A percentile compares a stretch with the other conserved stretches of the same genome.
These are phyloP conservation scores for Termitomyces sp. DNA, from an alignment of 768 basidiomycete genomes.

Conservation along the genomic window DNA sequence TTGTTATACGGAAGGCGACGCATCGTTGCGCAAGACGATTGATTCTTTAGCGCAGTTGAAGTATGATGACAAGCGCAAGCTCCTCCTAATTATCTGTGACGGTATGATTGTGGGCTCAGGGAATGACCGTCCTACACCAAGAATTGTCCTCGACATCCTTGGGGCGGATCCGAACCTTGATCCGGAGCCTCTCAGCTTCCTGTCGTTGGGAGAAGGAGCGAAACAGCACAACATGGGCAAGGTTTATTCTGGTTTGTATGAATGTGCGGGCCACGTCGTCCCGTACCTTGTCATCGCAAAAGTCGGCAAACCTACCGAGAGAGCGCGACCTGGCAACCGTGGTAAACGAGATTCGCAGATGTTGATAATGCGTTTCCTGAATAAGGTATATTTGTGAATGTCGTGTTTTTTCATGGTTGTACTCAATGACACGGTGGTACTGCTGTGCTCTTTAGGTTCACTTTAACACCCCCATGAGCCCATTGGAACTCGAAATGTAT, in stretches of 20 bases:
- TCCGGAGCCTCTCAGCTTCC: slow-evolving; percentile 92
- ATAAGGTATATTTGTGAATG: slow-evolving; percentile 56
- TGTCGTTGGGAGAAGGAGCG: slow-evolving; percentile 89
- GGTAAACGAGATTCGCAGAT: slow-evolving; percentile 99
- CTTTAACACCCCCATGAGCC: slow-evolving; percentile 95
- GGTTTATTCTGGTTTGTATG: slow-evolving; percentile 94
- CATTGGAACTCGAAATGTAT: slow-evolving; percentile 95
- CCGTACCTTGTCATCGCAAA: slow-evolving; percentile 93
- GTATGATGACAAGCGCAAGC: slow-evolving; percentile 97
- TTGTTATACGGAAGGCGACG: slow-evolving; percentile 95
- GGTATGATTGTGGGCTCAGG: slow-evolving; percentile 98
- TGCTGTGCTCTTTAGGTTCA: slow-evolving; percentile 62
- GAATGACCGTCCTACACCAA: slow-evolving; percentile 93
- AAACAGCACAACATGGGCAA: slow-evolving; percentile 99
- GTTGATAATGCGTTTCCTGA: slow-evolving; percentile 94
- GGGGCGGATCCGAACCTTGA: slow-evolving; percentile 91
- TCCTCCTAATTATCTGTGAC: slow-evolving; percentile 91
- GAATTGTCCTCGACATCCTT: slow-evolving; percentile 94
- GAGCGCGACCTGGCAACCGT: slow-evolving; percentile 90
- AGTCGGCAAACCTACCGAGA: slow-evolving; percentile 92
- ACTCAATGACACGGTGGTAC: background rate
- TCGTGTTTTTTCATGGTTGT: background rate
- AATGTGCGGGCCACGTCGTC: slow-evolving; percentile 90
- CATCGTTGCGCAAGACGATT: slow-evolving; percentile 81
- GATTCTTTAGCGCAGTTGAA: slow-evolving; percentile 91